phyloP scores from a whole-genome alignment of 148 eudicot species.

The Mesembryanthemum crystallinum region DNA sequence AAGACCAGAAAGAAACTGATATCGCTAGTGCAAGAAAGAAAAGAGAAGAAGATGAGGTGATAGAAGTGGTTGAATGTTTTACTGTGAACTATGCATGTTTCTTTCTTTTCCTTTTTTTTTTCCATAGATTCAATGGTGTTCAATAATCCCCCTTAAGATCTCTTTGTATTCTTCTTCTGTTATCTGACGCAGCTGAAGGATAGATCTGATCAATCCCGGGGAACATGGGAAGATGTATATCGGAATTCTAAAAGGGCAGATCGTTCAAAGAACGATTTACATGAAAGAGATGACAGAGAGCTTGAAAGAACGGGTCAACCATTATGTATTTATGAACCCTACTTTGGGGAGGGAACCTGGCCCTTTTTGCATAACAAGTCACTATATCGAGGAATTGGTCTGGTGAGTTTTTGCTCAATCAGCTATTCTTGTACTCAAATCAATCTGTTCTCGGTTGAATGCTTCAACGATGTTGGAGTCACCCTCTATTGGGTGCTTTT shows the following conservation, averaged over 20 bases:
- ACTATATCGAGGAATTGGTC: constrained; percentile 84
- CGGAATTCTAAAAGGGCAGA: constrained; percentile 72
- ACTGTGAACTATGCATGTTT: neutral
- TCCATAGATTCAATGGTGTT: no score
- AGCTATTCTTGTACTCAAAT: neutral
- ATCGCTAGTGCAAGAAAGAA: constrained; percentile 46
- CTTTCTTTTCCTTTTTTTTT: no score
- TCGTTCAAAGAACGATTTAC: constrained; percentile 63
- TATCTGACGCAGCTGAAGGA: constrained; percentile 72
- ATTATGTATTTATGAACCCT: constrained; percentile 86
- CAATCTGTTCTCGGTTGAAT: neutral
- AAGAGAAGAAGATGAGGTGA: constrained; percentile 87
- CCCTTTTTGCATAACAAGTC: constrained; percentile 78
- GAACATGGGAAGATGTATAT: constrained; percentile 86
- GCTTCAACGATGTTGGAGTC: neutral
- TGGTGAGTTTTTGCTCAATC: constrained; percentile 53
- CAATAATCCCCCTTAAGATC: neutral
- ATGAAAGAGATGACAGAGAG: constrained; percentile 92
- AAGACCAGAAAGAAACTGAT: constrained; percentile 59
- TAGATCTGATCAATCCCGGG: constrained; percentile 79
- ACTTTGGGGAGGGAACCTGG: constrained; percentile 86
- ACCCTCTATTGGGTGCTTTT: no score
- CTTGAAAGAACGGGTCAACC: constrained; percentile 98
- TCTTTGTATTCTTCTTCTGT: constrained; percentile 9
- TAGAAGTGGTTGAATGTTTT: constrained; percentile 1